Base-by-base conservation (phyloP, 148 eudicot species). In the Amaranthus palmeri region DNA sequence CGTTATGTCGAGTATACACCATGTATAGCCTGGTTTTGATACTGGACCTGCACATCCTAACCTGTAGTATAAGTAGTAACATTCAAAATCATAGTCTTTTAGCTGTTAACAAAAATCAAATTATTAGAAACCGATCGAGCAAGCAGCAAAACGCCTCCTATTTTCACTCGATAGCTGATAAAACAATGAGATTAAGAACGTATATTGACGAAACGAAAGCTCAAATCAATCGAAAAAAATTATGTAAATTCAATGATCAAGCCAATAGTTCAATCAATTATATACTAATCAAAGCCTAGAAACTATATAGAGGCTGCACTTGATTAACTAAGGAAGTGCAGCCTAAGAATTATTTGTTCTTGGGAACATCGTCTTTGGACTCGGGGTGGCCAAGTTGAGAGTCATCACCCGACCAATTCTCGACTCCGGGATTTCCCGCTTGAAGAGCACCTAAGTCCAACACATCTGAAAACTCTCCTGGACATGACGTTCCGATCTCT, bases 381-480 rank as follows among this genome's bases (percentile, higher is more conserved):
- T 78, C 74, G 52, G 70, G 77, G 66, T 83, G 81, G 69, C 69
- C 71, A 12, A 61, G 63, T 15, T 71, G 80, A 69, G 74, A 71
- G 52, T 79, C 92, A 74, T 74, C 84, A 67, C 74, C 73, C 0
- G 73, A 83, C 88, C 90, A 80, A 52, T 74, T 76, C 51, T 77
- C 86, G 15, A 77, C 64, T 61, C 82, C 88, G 15, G 84, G 77
- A 81, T 76, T 71, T 73, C 79, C 86, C 9, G 73, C 85, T 54
- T 55, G 83, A 58, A 85, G 68, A 42, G 75, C 76, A 47, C 82
- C 83, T 61, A 86, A 65, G 58, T 86, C 83, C 87, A 90, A 86
- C 8, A 80, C 50, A 83, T 89, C 89, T 15, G 90, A 87, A 54
- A 92, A 36, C 44, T 72, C 85, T 66, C 83, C 73, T 61, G 81